Evolutionary conservation across 768 basidiomycete genomes (phyloP).

Genomic region (Termitomyces sp.): DNA sequence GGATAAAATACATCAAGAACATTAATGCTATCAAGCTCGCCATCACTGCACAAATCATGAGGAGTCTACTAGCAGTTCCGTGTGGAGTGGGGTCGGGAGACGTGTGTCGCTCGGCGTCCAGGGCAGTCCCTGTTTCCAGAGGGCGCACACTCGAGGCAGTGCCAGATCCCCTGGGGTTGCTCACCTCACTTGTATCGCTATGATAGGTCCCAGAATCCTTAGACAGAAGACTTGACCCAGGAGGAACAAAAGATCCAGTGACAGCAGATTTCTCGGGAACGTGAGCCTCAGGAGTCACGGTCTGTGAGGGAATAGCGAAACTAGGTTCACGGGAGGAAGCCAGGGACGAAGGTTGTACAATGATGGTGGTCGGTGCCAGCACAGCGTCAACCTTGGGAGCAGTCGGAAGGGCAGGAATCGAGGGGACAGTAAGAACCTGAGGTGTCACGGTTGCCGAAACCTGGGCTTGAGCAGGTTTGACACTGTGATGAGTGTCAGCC

Average conservation of each 20-base stretch:
- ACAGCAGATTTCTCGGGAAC: not conserved
- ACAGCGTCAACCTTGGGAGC: not conserved
- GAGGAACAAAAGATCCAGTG: not conserved
- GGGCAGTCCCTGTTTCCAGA: not conserved
- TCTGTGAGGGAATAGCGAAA: not conserved
- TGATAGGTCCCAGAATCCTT: not conserved
- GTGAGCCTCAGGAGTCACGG: not conserved
- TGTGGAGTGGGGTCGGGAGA: not conserved
- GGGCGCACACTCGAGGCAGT: not conserved
- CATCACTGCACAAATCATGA: slow-evolving; percentile 12
- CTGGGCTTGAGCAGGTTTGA: not conserved
- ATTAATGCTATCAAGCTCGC: slow-evolving; percentile 12
- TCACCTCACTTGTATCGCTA: not conserved
- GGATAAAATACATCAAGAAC: slow-evolving; percentile 9
- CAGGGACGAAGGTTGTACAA: not conserved
- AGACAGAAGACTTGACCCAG: not conserved
- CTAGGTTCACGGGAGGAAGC: not conserved
- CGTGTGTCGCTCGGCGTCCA: not conserved
- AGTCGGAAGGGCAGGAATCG: not conserved
- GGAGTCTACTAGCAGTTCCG: slow-evolving; percentile 8
- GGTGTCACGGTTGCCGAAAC: not conserved
- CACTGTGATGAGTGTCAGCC: not conserved
- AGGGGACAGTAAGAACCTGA: not conserved
- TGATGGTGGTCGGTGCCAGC: not conserved
- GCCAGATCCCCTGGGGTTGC: not conserved